phyloP scores from a whole-genome alignment of 345 rosid species.

The Cardamine resedifolia region DNA sequence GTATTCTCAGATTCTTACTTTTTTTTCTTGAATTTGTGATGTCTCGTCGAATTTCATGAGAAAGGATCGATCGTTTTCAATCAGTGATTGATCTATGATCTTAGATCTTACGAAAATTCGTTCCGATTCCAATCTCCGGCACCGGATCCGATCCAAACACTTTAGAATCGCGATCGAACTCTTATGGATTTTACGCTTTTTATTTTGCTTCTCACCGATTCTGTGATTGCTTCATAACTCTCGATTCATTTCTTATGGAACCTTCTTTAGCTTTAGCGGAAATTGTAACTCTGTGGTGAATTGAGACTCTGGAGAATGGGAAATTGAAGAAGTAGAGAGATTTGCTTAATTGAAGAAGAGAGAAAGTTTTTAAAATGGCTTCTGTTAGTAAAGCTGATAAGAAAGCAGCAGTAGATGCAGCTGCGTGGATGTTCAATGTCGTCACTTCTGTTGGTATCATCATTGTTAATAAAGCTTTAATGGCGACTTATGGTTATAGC shows the following conservation, averaged over 20 bases:
- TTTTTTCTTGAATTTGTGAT: not conserved
- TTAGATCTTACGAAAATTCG: constrained; percentile 19
- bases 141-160: constrained; percentile 28
- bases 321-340: constrained; percentile 36
- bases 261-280: constrained; percentile 1
- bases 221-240: not conserved
- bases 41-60: not conserved
- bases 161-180: constrained; percentile 18
- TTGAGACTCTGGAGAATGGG: constrained; percentile 27
- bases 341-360: constrained; percentile 11
- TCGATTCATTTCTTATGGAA: not conserved
- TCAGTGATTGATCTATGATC: not conserved
- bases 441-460: constrained; percentile 97
- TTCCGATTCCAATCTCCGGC: constrained; percentile 5
- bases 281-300: not conserved
- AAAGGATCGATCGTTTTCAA: constrained; percentile 7
- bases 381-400: constrained; percentile 66
- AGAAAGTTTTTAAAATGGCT: constrained; percentile 43
- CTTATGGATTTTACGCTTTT: not conserved
- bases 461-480: constrained; percentile 91
- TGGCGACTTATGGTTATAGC: constrained; percentile 97
- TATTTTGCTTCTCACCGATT: not conserved
- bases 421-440: constrained; percentile 98
- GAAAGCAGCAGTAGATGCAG: constrained; percentile 89
- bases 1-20: not conserved